Conservation (phyloP, 2,329 filamentous ascomycete species). For the Chrysosphaeria jannelii region DNA sequence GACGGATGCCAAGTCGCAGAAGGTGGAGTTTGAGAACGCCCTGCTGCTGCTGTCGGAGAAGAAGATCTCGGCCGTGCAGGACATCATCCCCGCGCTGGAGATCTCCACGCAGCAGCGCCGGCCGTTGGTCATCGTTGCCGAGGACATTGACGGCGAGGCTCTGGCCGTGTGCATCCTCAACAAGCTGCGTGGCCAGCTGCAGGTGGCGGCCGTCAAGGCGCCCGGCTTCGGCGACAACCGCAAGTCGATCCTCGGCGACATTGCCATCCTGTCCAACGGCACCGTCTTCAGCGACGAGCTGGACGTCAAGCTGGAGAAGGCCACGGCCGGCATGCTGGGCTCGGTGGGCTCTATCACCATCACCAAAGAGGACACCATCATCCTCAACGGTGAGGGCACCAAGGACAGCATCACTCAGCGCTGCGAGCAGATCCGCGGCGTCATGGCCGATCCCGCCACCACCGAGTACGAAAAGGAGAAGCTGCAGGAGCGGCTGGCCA, state of each 20-base stretch:
- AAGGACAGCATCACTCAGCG: constrained; percentile 84
- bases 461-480: constrained; percentile 99
- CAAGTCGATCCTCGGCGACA: constrained; percentile 95
- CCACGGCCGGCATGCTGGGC: constrained; percentile 80
- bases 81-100: constrained; percentile 94
- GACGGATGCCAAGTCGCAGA: constrained; percentile 93
- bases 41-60: constrained; percentile 96
- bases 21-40: constrained; percentile 99
- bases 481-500: constrained; percentile 96
- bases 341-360: constrained; percentile 97
- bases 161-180: constrained; percentile 97
- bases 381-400: constrained; percentile 85
- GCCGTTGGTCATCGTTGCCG: constrained; percentile 90
- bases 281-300: constrained; percentile 97
- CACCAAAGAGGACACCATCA: constrained; percentile 98
- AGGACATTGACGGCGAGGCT: constrained; percentile 97
- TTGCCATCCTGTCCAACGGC: constrained; percentile 84
- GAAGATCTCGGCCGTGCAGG: constrained; percentile 98
- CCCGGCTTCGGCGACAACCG: constrained; percentile 99
- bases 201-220: constrained; percentile 95
- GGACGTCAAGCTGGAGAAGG: constrained; percentile 97
- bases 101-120: constrained; percentile 85
- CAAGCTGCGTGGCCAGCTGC: constrained; percentile 98
- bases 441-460: constrained; percentile 77
- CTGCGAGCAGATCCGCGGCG: constrained; percentile 95